Percentiles rank a stretch among this genome's conserved stretches.
Conservation (phyloP, 1,284 basidiomycete genomes). For the Cryptococcus floricola region DNA sequence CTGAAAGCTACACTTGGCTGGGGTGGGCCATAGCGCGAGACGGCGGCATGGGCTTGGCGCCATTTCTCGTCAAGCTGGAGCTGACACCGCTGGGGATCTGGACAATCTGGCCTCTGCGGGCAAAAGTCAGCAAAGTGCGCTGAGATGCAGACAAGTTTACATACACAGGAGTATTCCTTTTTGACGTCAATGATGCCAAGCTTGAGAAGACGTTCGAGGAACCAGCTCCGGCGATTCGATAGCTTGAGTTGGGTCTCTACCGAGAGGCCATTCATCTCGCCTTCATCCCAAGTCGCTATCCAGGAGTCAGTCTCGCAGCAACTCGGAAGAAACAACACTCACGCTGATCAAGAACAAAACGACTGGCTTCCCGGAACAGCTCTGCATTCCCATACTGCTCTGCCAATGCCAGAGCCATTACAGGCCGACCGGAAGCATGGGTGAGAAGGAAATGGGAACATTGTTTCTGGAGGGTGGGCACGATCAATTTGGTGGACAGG, state of each 20-base stretch:
- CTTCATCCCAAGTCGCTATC: slow-evolving; percentile 55
- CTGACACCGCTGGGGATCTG: slow-evolving; percentile 73
- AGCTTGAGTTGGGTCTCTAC: slow-evolving; percentile 78
- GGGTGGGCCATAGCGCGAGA: slow-evolving; percentile 72
- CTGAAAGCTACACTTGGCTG: slow-evolving; percentile 32
- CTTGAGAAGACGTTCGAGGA: slow-evolving; percentile 87
- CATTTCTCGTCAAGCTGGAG: slow-evolving; percentile 90
- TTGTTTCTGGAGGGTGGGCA: slow-evolving; percentile 70
- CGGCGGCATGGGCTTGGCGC: slow-evolving; percentile 77
- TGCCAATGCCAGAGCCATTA: slow-evolving; percentile 84
- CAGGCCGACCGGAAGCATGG: slow-evolving; percentile 82
- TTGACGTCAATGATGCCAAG: slow-evolving; percentile 77
- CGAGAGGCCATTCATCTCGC: slow-evolving; percentile 70
- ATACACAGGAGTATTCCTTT: slow-evolving; percentile 58
- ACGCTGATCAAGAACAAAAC: slow-evolving; percentile 84
- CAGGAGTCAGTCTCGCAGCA: neutral
- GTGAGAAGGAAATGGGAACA: slow-evolving; percentile 82
- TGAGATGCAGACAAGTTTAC: too few relatives aligned
- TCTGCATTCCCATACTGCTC: slow-evolving; percentile 82
- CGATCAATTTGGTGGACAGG: slow-evolving; percentile 53
- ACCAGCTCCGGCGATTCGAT: slow-evolving; percentile 85
- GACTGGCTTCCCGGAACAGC: slow-evolving; percentile 78
- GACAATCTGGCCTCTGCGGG: slow-evolving; percentile 70
- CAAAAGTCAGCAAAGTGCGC: slow-evolving; percentile 5
- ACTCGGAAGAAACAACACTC: slow-evolving; percentile 11